A percentile compares a stretch with the other conserved stretches of the same genome.
Conservation (phyloP, 371 early-diverging fungal genomes). For the Smittium culicis region DNA sequence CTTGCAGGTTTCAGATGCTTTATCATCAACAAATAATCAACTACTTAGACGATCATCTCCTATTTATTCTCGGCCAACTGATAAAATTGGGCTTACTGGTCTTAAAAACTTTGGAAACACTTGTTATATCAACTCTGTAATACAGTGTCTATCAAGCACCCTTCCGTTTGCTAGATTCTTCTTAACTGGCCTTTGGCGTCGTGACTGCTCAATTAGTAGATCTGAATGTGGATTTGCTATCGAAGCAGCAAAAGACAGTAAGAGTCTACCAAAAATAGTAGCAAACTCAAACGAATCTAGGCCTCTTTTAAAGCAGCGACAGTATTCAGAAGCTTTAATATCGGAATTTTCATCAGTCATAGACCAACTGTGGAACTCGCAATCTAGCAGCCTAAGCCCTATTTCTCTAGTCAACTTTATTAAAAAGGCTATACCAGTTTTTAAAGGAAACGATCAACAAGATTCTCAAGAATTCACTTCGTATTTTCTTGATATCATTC, state of each 20-base stretch:
- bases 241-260: background rate
- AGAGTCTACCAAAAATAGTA: background rate
- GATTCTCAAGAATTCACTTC: slow-evolving; percentile 93
- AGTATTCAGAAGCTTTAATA: background rate
- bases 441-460: slow-evolving; percentile 51
- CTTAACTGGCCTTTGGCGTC: slow-evolving; percentile 56
- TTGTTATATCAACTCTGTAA: slow-evolving; percentile 88
- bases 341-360: slow-evolving; percentile 26
- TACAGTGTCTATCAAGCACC: slow-evolving; percentile 67
- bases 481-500: slow-evolving; percentile 76
- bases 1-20: background rate
- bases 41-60: background rate
- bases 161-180: slow-evolving; percentile 74
- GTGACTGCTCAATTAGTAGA: slow-evolving; percentile 45
- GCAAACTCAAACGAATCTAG: background rate
- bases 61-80: background rate
- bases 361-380: slow-evolving; percentile 32
- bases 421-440: slow-evolving; percentile 22
- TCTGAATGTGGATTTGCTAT: slow-evolving; percentile 33
- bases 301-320: slow-evolving; percentile 7
- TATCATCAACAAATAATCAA: background rate
- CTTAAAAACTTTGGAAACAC: slow-evolving; percentile 91
- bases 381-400: slow-evolving; percentile 38
- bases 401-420: slow-evolving; percentile 30
- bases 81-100: slow-evolving; percentile 36